phyloP scores from a whole-genome alignment of 2,329 filamentous ascomycete species.

The Diaporthe ilicicola region DNA sequence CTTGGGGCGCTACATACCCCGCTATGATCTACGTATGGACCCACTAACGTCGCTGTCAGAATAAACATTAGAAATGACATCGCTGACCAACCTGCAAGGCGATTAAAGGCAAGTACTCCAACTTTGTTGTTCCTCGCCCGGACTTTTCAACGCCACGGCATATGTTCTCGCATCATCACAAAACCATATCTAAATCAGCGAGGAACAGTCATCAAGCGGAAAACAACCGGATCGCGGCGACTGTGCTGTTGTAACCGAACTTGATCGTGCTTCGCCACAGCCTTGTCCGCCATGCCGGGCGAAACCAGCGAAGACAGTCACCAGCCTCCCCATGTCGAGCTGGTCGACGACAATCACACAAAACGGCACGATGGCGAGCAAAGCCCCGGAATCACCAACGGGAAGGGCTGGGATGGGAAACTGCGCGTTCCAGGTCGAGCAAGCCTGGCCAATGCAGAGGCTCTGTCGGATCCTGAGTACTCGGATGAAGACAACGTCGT shows the following conservation, averaged over 20 bases:
- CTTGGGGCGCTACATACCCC: constrained; percentile 4
- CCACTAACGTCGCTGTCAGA: constrained; percentile 5
- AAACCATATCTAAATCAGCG: neutral
- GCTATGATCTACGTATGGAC: constrained; percentile 14
- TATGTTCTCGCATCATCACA: neutral
- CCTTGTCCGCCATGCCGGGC: constrained; percentile 49
- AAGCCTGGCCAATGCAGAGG: constrained; percentile 79
- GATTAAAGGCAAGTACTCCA: neutral
- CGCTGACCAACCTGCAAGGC: constrained; percentile 6
- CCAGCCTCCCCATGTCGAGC: constrained; percentile 56
- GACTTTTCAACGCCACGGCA: neutral
- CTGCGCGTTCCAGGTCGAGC: constrained; percentile 76
- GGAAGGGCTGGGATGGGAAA: constrained; percentile 86
- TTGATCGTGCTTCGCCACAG: neutral
- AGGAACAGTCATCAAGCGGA: neutral
- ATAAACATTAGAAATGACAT: constrained; percentile 13
- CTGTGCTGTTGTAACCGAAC: neutral
- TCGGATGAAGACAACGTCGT: constrained; percentile 76
- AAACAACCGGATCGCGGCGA: neutral
- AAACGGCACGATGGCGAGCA: constrained; percentile 51
- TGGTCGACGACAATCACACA: constrained; percentile 52
- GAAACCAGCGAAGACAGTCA: constrained; percentile 45
- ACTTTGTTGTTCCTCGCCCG: neutral
- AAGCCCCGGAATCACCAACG: constrained; percentile 62
- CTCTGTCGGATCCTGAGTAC: constrained; percentile 84